A percentile compares a stretch with the other conserved stretches of the same genome.
Conservation (phyloP, 371 early-diverging fungal species). For the Mucor plumbeus region DNA sequence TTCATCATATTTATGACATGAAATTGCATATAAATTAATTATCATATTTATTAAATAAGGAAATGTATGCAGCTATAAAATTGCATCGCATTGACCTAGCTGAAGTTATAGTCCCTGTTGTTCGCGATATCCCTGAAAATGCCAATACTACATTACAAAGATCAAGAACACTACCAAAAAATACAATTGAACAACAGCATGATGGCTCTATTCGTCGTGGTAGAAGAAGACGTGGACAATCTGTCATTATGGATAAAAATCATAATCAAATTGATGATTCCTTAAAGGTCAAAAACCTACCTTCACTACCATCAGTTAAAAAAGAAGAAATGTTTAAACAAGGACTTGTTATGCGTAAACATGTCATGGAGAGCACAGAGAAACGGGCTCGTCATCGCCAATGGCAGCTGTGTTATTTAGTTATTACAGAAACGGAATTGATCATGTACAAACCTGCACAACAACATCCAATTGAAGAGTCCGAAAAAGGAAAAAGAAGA, state of each 20-base stretch:
- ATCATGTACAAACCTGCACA: slow-evolving; percentile 30
- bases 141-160: not conserved
- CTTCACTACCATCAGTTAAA: not conserved
- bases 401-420: slow-evolving; percentile 38
- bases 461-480: not conserved
- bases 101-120: not conserved
- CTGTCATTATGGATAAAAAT: slow-evolving; percentile 4
- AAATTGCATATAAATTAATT: slow-evolving; percentile 5
- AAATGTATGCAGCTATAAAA: slow-evolving; percentile 34
- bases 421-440: slow-evolving; percentile 31
- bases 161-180: slow-evolving; percentile 22
- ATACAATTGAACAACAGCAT: not conserved
- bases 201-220: slow-evolving; percentile 4
- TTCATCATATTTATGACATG: not conserved
- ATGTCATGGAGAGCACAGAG: slow-evolving; percentile 33
- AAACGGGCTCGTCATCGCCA: slow-evolving; percentile 34
- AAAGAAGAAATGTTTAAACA: slow-evolving; percentile 18
- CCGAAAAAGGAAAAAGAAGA: slow-evolving; percentile 1
- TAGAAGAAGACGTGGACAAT: slow-evolving; percentile 20
- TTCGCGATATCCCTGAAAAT: not conserved
- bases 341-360: slow-evolving; percentile 41
- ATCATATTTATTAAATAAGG: slow-evolving; percentile 18
- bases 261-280: not conserved
- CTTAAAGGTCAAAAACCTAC: not conserved
- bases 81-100: slow-evolving; percentile 29